Conservation (phyloP, 2,329 filamentous ascomycete species). For the Fusarium tupiense region DNA sequence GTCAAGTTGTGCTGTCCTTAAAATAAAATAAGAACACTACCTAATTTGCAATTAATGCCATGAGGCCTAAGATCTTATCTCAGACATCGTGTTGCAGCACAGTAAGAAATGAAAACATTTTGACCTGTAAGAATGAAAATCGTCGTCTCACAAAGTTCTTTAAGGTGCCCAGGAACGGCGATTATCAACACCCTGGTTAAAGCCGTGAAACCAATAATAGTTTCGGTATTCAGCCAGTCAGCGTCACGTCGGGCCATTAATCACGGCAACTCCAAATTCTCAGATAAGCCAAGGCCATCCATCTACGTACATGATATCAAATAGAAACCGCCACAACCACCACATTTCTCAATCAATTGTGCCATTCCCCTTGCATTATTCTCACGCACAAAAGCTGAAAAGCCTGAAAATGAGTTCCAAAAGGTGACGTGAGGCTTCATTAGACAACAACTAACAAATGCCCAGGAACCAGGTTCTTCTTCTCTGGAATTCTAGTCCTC, state of each 20-base stretch:
- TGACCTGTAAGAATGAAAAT: neutral
- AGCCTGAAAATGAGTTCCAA: neutral
- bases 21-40: neutral
- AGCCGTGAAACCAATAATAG: conserved; percentile 12
- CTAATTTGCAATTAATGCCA: neutral
- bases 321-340: conserved; percentile 22
- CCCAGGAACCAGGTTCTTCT: neutral
- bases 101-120: neutral
- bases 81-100: neutral
- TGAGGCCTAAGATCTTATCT: conserved; percentile 19
- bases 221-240: conserved; percentile 16
- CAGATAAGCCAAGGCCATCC: conserved; percentile 32
- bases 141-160: neutral
- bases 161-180: conserved; percentile 1
- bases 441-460: neutral
- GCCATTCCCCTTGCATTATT: neutral
- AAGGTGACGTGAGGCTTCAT: neutral
- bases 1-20: neutral
- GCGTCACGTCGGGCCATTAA: conserved; percentile 30
- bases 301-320: neutral
- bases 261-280: conserved; percentile 36
- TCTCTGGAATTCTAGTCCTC: neutral
- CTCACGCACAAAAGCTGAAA: neutral
- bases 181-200: neutral
- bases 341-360: neutral